A percentile compares a stretch with the other conserved stretches of the same genome.
Conservation (phyloP, 495 filamentous ascomycete genomes). For the Penicillium paxilli region DNA sequence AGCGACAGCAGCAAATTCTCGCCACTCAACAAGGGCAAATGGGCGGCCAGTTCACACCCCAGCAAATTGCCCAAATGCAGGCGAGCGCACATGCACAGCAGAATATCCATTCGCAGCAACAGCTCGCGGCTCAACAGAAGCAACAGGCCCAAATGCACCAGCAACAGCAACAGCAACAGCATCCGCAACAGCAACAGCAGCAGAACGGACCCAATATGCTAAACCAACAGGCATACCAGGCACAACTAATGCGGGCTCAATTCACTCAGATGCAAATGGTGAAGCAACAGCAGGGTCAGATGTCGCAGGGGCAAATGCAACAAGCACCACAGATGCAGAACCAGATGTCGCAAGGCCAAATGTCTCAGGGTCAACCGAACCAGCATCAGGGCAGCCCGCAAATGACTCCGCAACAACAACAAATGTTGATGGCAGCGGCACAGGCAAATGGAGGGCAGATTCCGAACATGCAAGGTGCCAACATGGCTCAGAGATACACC, state of each 20-base stretch:
- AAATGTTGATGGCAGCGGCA: constrained; percentile 43
- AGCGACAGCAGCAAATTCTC: constrained; percentile 53
- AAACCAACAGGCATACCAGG: constrained; percentile 49
- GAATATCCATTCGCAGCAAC: constrained; percentile 48
- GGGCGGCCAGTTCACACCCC: constrained; percentile 44
- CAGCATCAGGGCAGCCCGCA: constrained; percentile 35
- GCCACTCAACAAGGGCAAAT: constrained; percentile 47
- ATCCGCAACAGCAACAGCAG: constrained; percentile 33
- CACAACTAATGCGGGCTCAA: constrained; percentile 43
- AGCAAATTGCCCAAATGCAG: constrained; percentile 46
- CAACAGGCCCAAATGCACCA: constrained; percentile 38
- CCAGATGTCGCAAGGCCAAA: constrained; percentile 19
- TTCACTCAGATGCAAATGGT: constrained; percentile 42
- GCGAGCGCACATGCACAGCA: constrained; percentile 54
- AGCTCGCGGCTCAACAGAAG: too few relatives aligned
- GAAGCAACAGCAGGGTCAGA: constrained; percentile 35
- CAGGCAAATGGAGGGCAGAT: constrained; percentile 43
- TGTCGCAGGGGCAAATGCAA: not conserved
- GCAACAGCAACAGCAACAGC: constrained; percentile 42
- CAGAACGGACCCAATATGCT: constrained; percentile 39
- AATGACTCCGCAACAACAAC: constrained; percentile 30
- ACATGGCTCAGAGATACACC: constrained; percentile 35
- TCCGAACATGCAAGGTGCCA: constrained; percentile 31
- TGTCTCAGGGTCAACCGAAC: constrained; percentile 30
- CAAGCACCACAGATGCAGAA: not conserved